Percentiles rank a stretch among this genome's conserved stretches.
phyloP scores from a whole-genome alignment of 176 grass and related monocot species.

The Carex cristatella region DNA sequence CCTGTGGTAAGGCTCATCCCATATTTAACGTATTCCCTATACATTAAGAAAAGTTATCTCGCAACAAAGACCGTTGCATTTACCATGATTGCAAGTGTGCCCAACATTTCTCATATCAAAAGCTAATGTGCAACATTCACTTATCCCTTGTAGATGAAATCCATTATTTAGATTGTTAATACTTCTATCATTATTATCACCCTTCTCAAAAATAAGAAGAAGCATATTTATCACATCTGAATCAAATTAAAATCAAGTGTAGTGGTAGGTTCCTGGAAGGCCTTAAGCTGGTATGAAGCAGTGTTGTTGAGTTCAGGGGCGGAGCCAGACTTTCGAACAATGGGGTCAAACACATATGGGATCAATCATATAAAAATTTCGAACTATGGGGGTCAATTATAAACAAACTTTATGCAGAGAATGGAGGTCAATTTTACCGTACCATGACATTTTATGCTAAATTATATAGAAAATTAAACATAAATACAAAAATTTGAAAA shows the following conservation, averaged over 20 bases:
- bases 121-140: not conserved
- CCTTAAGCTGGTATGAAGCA: not conserved
- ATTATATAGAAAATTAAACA: no score
- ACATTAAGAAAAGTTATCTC: slow-evolving; percentile 5
- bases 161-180: not conserved
- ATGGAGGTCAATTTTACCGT: no score
- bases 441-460: no score
- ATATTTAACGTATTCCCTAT: not conserved
- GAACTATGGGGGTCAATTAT: no score
- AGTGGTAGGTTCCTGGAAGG: not conserved
- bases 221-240: not conserved
- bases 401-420: no score
- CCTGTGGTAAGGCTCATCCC: slow-evolving; percentile 58
- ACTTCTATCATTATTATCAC: not conserved
- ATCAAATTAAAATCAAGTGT: not conserved
- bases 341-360: no score
- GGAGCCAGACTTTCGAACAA: no score
- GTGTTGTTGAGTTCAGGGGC: not conserved
- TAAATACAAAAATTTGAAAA: no score
- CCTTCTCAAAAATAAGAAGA: not conserved
- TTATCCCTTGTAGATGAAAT: not conserved
- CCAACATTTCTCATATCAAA: not conserved
- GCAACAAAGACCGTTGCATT: not conserved
- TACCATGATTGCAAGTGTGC: not conserved
- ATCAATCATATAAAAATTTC: no score